Conservation (phyloP, 1,284 basidiomycete species). For the Mycosarcoma mackinlayi region DNA sequence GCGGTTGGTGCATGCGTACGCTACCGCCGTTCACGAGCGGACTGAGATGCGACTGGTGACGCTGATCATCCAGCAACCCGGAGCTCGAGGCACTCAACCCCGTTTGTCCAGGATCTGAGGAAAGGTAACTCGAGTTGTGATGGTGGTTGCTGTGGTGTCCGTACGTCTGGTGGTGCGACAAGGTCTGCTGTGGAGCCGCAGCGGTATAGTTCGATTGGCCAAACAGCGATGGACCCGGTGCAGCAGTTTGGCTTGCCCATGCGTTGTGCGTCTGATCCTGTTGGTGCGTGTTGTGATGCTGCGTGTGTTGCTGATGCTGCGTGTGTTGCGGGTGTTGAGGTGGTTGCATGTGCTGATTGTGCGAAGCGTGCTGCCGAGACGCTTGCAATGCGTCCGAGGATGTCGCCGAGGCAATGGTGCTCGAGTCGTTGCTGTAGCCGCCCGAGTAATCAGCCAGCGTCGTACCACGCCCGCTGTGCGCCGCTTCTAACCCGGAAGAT, state of each 20-base stretch:
- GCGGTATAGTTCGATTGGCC: slow-evolving; percentile 29
- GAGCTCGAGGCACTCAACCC: slow-evolving; percentile 29
- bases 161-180: slow-evolving; percentile 37
- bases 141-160: slow-evolving; percentile 42
- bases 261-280: slow-evolving; percentile 38
- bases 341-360: slow-evolving; percentile 31
- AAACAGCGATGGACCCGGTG: slow-evolving; percentile 33
- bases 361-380: slow-evolving; percentile 33
- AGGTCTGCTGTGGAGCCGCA: slow-evolving; percentile 12
- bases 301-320: slow-evolving; percentile 24
- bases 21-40: slow-evolving; percentile 40
- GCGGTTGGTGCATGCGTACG: slow-evolving; percentile 39
- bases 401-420: slow-evolving; percentile 28
- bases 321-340: slow-evolving; percentile 21
- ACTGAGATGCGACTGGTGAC: slow-evolving; percentile 44
- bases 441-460: slow-evolving; percentile 38
- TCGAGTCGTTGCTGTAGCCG: slow-evolving; percentile 34
- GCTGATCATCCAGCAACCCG: slow-evolving; percentile 31
- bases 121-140: slow-evolving; percentile 34
- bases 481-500: slow-evolving; percentile 37
- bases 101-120: slow-evolving; percentile 30
- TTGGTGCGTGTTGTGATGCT: slow-evolving; percentile 37
- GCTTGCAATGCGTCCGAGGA: slow-evolving; percentile 34
- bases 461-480: slow-evolving; percentile 28
- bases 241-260: slow-evolving; percentile 33